Percentiles rank a stretch among this genome's conserved stretches.
Conservation (phyloP, 495 filamentous ascomycete species). For the Glonium stellatum region DNA sequence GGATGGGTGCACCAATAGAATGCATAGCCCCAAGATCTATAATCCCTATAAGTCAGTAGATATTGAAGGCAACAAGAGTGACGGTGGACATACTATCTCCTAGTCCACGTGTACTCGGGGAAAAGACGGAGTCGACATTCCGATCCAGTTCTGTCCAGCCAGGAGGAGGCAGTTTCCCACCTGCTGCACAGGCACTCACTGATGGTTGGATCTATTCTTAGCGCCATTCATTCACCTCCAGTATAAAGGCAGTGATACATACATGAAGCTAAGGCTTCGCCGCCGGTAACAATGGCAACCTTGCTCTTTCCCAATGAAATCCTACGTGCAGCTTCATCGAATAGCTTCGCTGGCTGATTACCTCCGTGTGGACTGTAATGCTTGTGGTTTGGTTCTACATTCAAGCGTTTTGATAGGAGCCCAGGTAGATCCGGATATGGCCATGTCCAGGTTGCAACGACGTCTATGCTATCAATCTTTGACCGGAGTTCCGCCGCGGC, state of each 20-base stretch:
- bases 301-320: constrained; percentile 42
- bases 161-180: constrained; percentile 41
- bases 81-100: constrained; percentile 33
- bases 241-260: constrained; percentile 1
- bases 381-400: constrained; percentile 36
- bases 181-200: constrained; percentile 34
- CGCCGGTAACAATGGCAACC: constrained; percentile 49
- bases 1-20: constrained; percentile 45
- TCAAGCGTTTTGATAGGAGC: constrained; percentile 40
- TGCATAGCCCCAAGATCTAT: constrained; percentile 41
- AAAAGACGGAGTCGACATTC: constrained; percentile 34
- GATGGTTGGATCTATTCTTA: background rate
- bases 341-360: constrained; percentile 46
- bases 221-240: background rate
- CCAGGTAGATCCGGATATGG: constrained; percentile 47
- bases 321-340: constrained; percentile 50
- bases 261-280: constrained; percentile 52
- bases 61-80: constrained; percentile 16
- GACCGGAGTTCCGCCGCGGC: constrained; percentile 31
- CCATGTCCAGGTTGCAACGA: constrained; percentile 56
- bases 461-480: constrained; percentile 46
- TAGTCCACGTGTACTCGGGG: constrained; percentile 32
- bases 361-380: constrained; percentile 48
- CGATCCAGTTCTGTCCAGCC: constrained; percentile 42
- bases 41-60: constrained; percentile 1